Percentiles rank a stretch among this genome's conserved stretches.
phyloP scores from a whole-genome alignment of 1,139 yeast genomes.

The Yamadazyma conglobata region DNA sequence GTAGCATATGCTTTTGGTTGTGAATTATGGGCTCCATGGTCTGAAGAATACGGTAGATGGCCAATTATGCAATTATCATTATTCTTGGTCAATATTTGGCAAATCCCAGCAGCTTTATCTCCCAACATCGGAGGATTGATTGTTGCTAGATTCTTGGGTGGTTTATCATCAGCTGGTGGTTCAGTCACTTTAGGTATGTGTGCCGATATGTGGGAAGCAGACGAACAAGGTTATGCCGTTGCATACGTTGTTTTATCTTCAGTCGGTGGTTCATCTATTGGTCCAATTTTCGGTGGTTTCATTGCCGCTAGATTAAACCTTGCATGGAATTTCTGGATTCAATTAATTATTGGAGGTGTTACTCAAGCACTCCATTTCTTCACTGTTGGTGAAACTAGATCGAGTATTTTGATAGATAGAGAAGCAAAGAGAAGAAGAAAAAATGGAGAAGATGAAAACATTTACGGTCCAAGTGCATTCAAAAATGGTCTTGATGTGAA shows the following conservation, averaged over 20 bases:
- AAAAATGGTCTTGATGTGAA: constrained; percentile 17
- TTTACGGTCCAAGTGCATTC: constrained; percentile 29
- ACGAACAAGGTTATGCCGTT: constrained; percentile 34
- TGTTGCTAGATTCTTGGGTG: constrained; percentile 28
- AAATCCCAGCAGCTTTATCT: constrained; percentile 30
- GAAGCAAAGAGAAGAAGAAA: constrained; percentile 32
- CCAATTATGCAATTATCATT: constrained; percentile 32
- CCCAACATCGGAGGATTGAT: constrained; percentile 30
- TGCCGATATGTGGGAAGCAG: constrained; percentile 38
- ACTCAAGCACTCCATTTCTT: constrained; percentile 27
- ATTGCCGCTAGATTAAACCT: constrained; percentile 24
- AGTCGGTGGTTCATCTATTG: constrained; percentile 35
- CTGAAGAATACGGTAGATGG: constrained; percentile 37
- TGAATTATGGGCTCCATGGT: constrained; percentile 42
- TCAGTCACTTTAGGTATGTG: constrained; percentile 39
- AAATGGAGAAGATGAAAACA: constrained; percentile 23
- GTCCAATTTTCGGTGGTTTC: constrained; percentile 37
- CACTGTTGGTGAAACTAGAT: constrained; percentile 30
- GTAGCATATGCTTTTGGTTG: constrained; percentile 37
- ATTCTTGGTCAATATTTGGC: constrained; percentile 35
- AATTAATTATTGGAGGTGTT: constrained; percentile 33
- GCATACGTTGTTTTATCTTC: constrained; percentile 36
- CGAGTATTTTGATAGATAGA: constrained; percentile 27
- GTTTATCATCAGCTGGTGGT: constrained; percentile 33
- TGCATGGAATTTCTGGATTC: constrained; percentile 39